Evolutionary conservation across 345 rosid species (phyloP), one percentile per base, ranked within the genome.

Genomic region (Aquilaria yunnanensis): DNA sequence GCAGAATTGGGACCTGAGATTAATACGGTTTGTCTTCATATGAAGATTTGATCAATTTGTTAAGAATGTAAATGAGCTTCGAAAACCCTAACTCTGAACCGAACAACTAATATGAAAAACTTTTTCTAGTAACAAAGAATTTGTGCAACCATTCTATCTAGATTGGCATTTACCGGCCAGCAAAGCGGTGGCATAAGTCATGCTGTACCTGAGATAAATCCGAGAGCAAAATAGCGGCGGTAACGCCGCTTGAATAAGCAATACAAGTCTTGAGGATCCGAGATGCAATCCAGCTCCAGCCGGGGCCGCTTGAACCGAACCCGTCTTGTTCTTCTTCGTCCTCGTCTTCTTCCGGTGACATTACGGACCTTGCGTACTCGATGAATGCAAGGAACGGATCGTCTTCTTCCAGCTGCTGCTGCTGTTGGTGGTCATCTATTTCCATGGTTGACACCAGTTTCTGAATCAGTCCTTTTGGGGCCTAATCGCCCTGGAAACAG

Each of bases 191-290:
- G 50, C 12, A 50, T 34, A 3, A 57, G 32, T 2, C 23, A 2
- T 34, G 47, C 6, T 48, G 47, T 60, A 86, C 99, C 89, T 83
- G 97, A 77, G 72, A 85, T 58, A 90, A 87, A 66, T 90, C 93
- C 30, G 99, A 85, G 61, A 90, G 78, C 47, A 94, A 66, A 76
- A 94, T 94, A 14, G 95, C 99, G 52, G 89, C 76, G 13, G 97
- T 93, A 56, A 90, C 92, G 47, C 99, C 96, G 45, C 97, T 94
- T 1, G 99, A 90, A 61, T 90, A 90, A 70, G 92, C 82, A 5
- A 72, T 76, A 60, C 95, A 94, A 5, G 96, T 90, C 65, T 75
- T 86, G 69, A 90, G 83, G 30, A 90, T 74, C 68, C 93, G 93
- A 60, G 87, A 79, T 11, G 78, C 80, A 13, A 85, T 78, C 97